These are phyloP conservation scores for Rutidosis leptorrhynchoides DNA, from an alignment of 129 eudicot species.

Conservation along the genomic window DNA sequence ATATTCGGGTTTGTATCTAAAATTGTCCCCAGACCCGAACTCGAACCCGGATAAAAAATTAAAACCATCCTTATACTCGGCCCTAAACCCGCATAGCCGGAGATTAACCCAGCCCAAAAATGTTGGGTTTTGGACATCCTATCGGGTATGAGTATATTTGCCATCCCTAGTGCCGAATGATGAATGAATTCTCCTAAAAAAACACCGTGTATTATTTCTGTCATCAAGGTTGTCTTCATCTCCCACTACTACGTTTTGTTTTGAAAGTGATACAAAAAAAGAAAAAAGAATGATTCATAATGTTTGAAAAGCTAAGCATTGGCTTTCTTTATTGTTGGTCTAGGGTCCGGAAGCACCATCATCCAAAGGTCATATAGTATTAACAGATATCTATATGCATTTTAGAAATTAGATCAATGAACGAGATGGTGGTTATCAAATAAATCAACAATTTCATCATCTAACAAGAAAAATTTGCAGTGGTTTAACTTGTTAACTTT, in stretches of 20 bases:
- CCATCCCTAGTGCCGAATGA: too few species aligned
- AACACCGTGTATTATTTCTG: not conserved
- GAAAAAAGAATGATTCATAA: not conserved
- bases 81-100: too few species aligned
- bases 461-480: too few species aligned
- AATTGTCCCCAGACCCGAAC: too few species aligned
- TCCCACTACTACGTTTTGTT: not conserved
- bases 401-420: not conserved
- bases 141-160: too few species aligned
- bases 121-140: too few species aligned
- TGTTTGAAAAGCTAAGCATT: slow-evolving; percentile 1
- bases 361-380: slow-evolving; percentile 11
- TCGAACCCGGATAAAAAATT: too few species aligned
- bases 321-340: not conserved
- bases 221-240: not conserved
- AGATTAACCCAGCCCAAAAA: too few species aligned
- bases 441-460: too few species aligned
- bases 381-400: not conserved
- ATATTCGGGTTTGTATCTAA: too few species aligned
- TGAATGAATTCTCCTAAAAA: slow-evolving; percentile 5
- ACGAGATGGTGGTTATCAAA: not conserved
- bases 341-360: slow-evolving; percentile 1
- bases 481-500: too few species aligned
- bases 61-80: too few species aligned
- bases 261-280: not conserved